Conservation (phyloP, 2,329 filamentous ascomycete species). For the Colletotrichum spinosum region DNA sequence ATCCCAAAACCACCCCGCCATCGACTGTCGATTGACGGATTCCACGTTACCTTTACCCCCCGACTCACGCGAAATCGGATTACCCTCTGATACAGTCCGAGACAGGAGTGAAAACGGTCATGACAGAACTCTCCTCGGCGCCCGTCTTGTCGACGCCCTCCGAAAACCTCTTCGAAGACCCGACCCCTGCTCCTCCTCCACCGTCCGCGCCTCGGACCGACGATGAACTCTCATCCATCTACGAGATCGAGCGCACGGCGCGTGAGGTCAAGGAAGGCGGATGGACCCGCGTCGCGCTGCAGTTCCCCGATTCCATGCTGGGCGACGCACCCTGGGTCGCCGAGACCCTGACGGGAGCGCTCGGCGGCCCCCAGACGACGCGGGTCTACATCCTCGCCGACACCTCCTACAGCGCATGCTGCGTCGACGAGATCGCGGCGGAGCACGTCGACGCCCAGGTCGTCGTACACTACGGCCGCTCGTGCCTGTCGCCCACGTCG, state of each 20-base stretch:
- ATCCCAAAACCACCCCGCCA: constrained; percentile 1
- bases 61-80: no score
- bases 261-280: constrained; percentile 77
- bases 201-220: constrained; percentile 58
- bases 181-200: constrained; percentile 49
- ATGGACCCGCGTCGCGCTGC: constrained; percentile 86
- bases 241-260: constrained; percentile 87
- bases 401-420: constrained; percentile 97
- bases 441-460: constrained; percentile 93
- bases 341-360: constrained; percentile 63
- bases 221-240: constrained; percentile 79
- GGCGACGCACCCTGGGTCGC: constrained; percentile 86
- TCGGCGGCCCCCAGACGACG: constrained; percentile 42
- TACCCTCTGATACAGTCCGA: no score
- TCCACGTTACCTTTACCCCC: not conserved
- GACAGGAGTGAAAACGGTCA: constrained; percentile 1
- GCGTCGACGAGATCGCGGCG: constrained; percentile 95
- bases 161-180: constrained; percentile 67
- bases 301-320: constrained; percentile 95
- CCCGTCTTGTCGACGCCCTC: constrained; percentile 75
- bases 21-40: not conserved
- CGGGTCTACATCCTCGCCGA: constrained; percentile 88
- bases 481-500: constrained; percentile 91
- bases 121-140: constrained; percentile 58
- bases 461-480: constrained; percentile 92